These are phyloP conservation scores for Staphylotrichum tortipilum DNA, from an alignment of 495 filamentous ascomycete species.

Conservation along the genomic window DNA sequence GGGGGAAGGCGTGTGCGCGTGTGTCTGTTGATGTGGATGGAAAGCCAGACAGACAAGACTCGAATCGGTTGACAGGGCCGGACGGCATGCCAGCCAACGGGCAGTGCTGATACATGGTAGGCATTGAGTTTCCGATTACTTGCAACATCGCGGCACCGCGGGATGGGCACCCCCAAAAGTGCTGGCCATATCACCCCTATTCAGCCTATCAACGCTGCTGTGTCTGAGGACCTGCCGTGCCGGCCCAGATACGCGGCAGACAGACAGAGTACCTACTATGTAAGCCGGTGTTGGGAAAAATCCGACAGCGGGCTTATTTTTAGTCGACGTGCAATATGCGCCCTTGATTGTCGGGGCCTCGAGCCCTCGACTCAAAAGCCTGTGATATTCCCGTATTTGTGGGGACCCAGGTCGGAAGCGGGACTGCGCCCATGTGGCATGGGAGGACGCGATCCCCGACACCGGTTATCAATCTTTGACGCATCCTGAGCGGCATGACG, in stretches of 20 bases:
- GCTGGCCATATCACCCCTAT: constrained; percentile 5
- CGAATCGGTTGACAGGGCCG: background rate
- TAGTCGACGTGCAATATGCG: background rate
- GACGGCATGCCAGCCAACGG: background rate
- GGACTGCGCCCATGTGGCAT: background rate
- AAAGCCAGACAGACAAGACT: too few species aligned
- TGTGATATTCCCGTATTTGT: background rate
- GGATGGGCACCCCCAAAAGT: background rate
- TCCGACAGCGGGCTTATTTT: constrained; percentile 13
- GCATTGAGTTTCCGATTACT: background rate
- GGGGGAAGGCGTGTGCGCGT: too few species aligned
- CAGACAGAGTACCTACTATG: too few species aligned
- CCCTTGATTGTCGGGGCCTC: background rate
- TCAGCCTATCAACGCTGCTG: constrained; percentile 17
- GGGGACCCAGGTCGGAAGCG: background rate
- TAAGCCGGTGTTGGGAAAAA: constrained; percentile 10
- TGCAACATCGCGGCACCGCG: background rate
- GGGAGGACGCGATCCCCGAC: background rate
- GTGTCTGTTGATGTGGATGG: too few species aligned
- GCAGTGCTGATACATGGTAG: background rate
- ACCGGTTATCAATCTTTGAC: too few species aligned
- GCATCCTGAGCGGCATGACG: too few species aligned
- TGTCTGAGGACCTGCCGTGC: background rate
- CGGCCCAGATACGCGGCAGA: constrained; percentile 7
- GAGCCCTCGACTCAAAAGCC: background rate